Percentiles rank a stretch among this genome's conserved stretches.
Conservation (phyloP, 2,329 filamentous ascomycete genomes). For the Waltergamsia citrina region DNA sequence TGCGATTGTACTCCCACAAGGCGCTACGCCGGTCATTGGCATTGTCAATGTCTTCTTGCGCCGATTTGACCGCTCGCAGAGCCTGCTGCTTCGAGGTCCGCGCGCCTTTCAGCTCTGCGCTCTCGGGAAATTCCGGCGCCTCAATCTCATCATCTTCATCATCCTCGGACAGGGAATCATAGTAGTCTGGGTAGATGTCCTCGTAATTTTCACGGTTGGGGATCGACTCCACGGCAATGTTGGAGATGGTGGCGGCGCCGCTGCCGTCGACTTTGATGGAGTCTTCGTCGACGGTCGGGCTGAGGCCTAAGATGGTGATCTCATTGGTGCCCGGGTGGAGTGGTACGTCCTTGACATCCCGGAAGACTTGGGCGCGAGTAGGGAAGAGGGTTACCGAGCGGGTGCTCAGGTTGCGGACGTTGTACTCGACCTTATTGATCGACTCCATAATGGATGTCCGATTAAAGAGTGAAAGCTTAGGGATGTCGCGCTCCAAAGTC, state of each 20-base stretch:
- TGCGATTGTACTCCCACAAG: slow-evolving; percentile 28
- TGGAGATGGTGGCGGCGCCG: slow-evolving; percentile 44
- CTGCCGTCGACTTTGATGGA: slow-evolving; percentile 52
- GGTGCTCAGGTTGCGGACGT: slow-evolving; percentile 46
- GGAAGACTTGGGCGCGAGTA: slow-evolving; percentile 46
- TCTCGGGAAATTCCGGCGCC: slow-evolving; percentile 13
- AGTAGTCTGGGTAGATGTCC: slow-evolving; percentile 40
- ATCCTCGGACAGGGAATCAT: slow-evolving; percentile 22
- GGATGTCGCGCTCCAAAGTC: not conserved
- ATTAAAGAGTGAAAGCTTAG: too few relatives aligned
- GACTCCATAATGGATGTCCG: slow-evolving; percentile 24
- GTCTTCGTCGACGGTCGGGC: slow-evolving; percentile 44
- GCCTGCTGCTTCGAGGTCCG: slow-evolving; percentile 19
- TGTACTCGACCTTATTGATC: slow-evolving; percentile 37
- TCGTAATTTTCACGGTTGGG: slow-evolving; percentile 44
- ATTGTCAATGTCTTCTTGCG: slow-evolving; percentile 5
- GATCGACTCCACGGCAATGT: slow-evolving; percentile 51
- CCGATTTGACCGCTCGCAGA: slow-evolving; percentile 9
- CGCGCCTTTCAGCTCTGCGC: slow-evolving; percentile 12
- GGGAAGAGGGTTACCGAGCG: slow-evolving; percentile 56
- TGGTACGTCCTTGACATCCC: slow-evolving; percentile 45
- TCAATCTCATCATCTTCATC: slow-evolving; percentile 16
- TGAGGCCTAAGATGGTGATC: slow-evolving; percentile 46
- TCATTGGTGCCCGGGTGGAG: slow-evolving; percentile 44
- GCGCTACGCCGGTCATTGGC: slow-evolving; percentile 25